Base-by-base conservation (phyloP, 2,329 filamentous ascomycete species). In the Colletotrichum theobromicola region DNA sequence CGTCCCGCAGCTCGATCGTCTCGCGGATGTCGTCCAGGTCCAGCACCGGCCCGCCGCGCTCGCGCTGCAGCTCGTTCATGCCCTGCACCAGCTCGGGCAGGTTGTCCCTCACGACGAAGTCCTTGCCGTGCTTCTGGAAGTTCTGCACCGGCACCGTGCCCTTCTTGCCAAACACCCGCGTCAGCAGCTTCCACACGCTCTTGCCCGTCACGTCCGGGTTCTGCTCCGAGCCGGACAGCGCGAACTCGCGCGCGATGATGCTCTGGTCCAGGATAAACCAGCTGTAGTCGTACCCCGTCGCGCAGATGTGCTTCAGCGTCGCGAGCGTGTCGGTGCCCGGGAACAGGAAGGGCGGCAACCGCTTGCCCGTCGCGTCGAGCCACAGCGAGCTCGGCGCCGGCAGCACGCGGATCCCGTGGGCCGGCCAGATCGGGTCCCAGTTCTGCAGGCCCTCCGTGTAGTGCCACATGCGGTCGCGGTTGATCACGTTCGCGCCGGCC, bases 381-480 rank as follows among this genome's bases (percentile, higher is more conserved):
- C 90, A 92, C 5, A 92, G 87, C 4, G 90, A 91, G 1, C 90
- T 92, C 0, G 91, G 91, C 0, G 88, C 91, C 0, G 91, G 90
- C 16, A 92, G 82, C 4, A 92, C 86, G 37, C 90, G 89, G 76
- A 92, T 92, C 24, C 90, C 90, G 77, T 92, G 91, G 16, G 78
- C 74, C 0, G 90, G 90, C 90, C 90, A 92, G 80, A 92, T 91
- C 5, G 90, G 85, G 69, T 92, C 82, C 90, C 90, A 92, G 79
- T 93, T 92, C 67, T 87, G 84, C 13, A 93, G 80, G 1, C 91
- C 91, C 77, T 93, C 91, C 13, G 90, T 92, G 79, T 93, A 93
- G 80, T 92, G 90, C 91, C 91, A 93, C 90, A 92, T 92, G 57
- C 91, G 84, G 78, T 92, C 91, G 63, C 88, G 86, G 81, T 93